Evolutionary conservation across 768 basidiomycete species (phyloP).

Genomic region (Lentinus brumalis): DNA sequence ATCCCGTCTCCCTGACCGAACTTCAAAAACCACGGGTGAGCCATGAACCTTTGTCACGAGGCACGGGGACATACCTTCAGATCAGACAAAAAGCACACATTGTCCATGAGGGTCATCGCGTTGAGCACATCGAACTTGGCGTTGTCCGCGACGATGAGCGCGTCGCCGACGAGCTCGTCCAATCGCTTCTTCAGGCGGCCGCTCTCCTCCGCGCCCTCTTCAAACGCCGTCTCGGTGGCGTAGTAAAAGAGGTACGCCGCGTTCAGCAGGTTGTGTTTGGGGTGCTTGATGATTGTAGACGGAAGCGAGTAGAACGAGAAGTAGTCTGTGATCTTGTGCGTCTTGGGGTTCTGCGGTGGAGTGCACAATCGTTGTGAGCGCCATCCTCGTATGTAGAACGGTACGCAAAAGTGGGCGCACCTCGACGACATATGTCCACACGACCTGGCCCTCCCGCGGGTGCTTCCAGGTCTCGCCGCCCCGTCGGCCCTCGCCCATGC

Average conservation of each 20-base stretch:
- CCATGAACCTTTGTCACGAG: conserved; percentile 7
- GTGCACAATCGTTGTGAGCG: background rate
- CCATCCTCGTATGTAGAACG: background rate
- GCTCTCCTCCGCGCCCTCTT: conserved; percentile 60
- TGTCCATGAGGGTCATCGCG: conserved; percentile 94
- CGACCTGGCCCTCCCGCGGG: conserved; percentile 75
- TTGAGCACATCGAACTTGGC: conserved; percentile 97
- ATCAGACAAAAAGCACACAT: conserved; percentile 76
- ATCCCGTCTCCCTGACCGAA: conserved; percentile 93
- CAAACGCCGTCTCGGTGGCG: conserved; percentile 76
- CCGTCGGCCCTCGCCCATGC: conserved; percentile 60
- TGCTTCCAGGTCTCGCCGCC: conserved; percentile 47
- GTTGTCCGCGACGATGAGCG: conserved; percentile 76
- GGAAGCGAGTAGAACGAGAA: conserved; percentile 97
- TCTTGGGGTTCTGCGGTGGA: conserved; percentile 67
- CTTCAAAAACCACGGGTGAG: conserved; percentile 40
- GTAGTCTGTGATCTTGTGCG: conserved; percentile 88
- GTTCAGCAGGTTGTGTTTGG: conserved; percentile 74
- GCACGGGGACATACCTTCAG: conserved; percentile 61
- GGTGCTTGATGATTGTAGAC: conserved; percentile 82
- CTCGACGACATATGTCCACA: conserved; percentile 97
- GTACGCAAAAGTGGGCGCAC: conserved; percentile 41
- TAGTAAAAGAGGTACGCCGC: conserved; percentile 98
- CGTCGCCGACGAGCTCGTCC: conserved; percentile 72
- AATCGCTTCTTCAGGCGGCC: conserved; percentile 69